Evolutionary conservation across 1,284 basidiomycete species (phyloP), one percentile per base, ranked within the genome.

Genomic region (Ustilago bromivora): DNA sequence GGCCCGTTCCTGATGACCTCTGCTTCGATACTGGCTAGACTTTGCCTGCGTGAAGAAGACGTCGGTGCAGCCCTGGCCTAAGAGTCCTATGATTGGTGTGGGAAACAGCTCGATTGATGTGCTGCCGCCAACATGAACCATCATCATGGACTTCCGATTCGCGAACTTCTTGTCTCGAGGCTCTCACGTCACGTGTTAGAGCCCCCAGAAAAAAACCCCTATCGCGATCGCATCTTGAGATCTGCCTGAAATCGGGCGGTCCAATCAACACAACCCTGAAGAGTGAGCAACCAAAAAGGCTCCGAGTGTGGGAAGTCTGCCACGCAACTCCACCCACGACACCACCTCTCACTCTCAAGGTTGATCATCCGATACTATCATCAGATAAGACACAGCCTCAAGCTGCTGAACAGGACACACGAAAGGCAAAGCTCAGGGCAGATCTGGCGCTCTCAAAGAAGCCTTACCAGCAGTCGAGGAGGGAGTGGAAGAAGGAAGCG

Each of bases 121-220:
- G n/a, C 12, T 43, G 52, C 32, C 19, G 53, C 23, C 54, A 34
- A 38, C 53, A 49, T 55, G 23, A 11, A 38, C 7, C 40, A 46
- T 19, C 41, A 19, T 34, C 17, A 28, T 32, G 23, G 34, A 68
- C 57, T 73, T 67, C 71, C 71, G 71, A 73, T 51, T 73, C 71
- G 61, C 71, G 71, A 73, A 65, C 57, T 67, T 67, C 43, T 57
- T 40, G 54, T 46, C n/a, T 46, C 7, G 43, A 46, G 43, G 28
- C 12, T 28, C 40, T 8, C 32, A 28, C 43, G 52, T 63, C 54
- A 57, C 61, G 61, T 63, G 61, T 49, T 15, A 15, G 12, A 17
- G 34, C 36, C 12, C n/a, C 17, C 3, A 23, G 3, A 31, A 28
- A 31, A 19, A 46, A 54, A 60, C 3, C 40, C 3, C 17, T 12